These are phyloP conservation scores for Xylaria polymorpha DNA, from an alignment of 2,329 filamentous ascomycete genomes.

Conservation along the genomic window DNA sequence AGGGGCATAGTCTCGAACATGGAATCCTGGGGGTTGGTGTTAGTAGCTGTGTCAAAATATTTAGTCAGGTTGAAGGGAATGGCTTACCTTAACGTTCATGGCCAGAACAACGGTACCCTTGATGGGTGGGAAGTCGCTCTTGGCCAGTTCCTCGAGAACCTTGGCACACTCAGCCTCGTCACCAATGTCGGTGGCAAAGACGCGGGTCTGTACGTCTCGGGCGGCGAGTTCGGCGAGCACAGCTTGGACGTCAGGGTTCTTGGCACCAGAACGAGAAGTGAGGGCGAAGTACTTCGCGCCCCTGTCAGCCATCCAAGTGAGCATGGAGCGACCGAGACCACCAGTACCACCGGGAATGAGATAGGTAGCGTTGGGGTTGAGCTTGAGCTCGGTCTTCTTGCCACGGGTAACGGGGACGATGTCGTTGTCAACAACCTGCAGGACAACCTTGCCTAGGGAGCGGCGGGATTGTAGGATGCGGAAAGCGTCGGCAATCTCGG, in stretches of 20 bases:
- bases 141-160: constrained; percentile 42
- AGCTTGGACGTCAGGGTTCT: constrained; percentile 45
- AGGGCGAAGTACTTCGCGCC: constrained; percentile 52
- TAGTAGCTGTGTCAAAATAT: constrained; percentile 17
- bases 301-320: constrained; percentile 49
- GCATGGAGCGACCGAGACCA: constrained; percentile 49
- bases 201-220: constrained; percentile 40
- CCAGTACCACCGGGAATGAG: constrained; percentile 51
- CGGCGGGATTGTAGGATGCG: constrained; percentile 46
- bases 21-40: constrained; percentile 41
- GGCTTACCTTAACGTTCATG: constrained; percentile 47
- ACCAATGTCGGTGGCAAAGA: constrained; percentile 43
- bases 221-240: constrained; percentile 42
- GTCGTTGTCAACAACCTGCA: constrained; percentile 44
- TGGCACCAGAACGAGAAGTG: constrained; percentile 44
- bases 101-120: constrained; percentile 44
- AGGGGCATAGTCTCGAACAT: constrained; percentile 49
- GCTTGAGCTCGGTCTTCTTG: constrained; percentile 44
- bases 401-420: constrained; percentile 43
- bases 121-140: constrained; percentile 45
- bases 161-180: constrained; percentile 42
- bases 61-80: not conserved
- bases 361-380: constrained; percentile 48
- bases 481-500: constrained; percentile 47
- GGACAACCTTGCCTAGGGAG: constrained; percentile 45